These are phyloP conservation scores for Allantophomopsis cytisporea DNA, from an alignment of 2,329 filamentous ascomycete genomes.

Conservation along the genomic window DNA sequence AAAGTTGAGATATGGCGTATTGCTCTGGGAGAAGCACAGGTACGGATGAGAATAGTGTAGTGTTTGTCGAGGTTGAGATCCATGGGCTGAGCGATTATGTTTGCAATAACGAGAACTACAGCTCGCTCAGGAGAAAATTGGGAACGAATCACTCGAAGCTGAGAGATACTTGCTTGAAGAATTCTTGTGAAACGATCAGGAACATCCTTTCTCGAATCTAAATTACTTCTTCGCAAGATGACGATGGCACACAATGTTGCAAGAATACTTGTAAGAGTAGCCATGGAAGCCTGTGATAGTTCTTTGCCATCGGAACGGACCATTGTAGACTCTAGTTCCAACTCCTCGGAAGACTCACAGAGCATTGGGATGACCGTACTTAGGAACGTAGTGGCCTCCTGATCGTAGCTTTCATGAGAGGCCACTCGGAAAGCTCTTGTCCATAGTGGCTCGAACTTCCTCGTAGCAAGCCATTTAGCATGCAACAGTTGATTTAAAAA, in stretches of 20 bases:
- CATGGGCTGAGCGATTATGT: too few relatives aligned
- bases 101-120: too few relatives aligned
- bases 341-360: background rate
- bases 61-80: too few relatives aligned
- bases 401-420: slow-evolving; percentile 16
- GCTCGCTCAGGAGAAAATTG: too few relatives aligned
- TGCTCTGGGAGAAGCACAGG: too few relatives aligned
- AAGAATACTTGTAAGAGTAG: slow-evolving; percentile 27
- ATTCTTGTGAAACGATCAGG: background rate
- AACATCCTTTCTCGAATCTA: too few relatives aligned
- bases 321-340: background rate
- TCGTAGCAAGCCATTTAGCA: slow-evolving; percentile 28
- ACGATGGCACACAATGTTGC: slow-evolving; percentile 24
- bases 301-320: background rate
- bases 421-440: slow-evolving; percentile 21
- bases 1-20: too few relatives aligned
- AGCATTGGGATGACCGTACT: slow-evolving; percentile 18
- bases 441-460: slow-evolving; percentile 27
- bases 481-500: slow-evolving; percentile 22
- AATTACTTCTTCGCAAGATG: slow-evolving; percentile 8
- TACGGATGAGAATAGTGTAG: too few relatives aligned
- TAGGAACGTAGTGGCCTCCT: slow-evolving; percentile 23
- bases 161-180: too few relatives aligned
- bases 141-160: too few relatives aligned
- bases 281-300: slow-evolving; percentile 10